Base-by-base conservation (phyloP, 1,284 basidiomycete species). In the Mycena citricolor region DNA sequence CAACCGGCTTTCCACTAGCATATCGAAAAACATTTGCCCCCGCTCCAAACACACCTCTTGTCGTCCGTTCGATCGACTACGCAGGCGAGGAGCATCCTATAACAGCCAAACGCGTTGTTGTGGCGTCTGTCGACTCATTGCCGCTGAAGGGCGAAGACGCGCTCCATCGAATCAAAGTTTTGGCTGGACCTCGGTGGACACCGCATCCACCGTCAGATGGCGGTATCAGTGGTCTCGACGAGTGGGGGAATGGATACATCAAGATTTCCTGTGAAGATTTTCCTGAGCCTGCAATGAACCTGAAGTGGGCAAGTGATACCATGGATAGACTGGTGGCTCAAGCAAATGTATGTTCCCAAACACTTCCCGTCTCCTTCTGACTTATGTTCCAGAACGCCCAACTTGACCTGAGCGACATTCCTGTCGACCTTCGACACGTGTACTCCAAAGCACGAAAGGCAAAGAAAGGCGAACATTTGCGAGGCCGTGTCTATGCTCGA, bases 221-320 rank as follows among this genome's bases (percentile, higher is more conserved):
- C 23, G 89, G 88, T 22, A 62, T 74, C 16, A 52, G 67, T 68
- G 62, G 66, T 55, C 22, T 63, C 38, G 64, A 67, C 25, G 64
- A 64, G 28, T 79, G 76, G 56, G 74, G 71, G 45, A 76, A 89
- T 44, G 90, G 90, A 8, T 93, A 77, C 65, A 71, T 94, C 61
- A 92, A 91, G 67, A 88, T 94, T 47, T 77, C 86, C 1, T 90
- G 87, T 60, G 92, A 93, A 57, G 79, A 86, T 60, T 91, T 90
- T 62, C 80, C 82, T 4, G 73, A 79, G 54, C 74, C 81, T 1
- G 73, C 79, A 19, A 84, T 88, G 86, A 94, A 94, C 64, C 65
- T 92, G 54, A 92, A 92, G 62, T 90, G 86, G 82, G 84, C 82
- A 17, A 86, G 85, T 56, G 90, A 94, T 57, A 75, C 79, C 8